A percentile compares a stretch with the other conserved stretches of the same genome.
Conservation (phyloP, 2,329 filamentous ascomycete genomes). For the Diaporthe vaccinii region DNA sequence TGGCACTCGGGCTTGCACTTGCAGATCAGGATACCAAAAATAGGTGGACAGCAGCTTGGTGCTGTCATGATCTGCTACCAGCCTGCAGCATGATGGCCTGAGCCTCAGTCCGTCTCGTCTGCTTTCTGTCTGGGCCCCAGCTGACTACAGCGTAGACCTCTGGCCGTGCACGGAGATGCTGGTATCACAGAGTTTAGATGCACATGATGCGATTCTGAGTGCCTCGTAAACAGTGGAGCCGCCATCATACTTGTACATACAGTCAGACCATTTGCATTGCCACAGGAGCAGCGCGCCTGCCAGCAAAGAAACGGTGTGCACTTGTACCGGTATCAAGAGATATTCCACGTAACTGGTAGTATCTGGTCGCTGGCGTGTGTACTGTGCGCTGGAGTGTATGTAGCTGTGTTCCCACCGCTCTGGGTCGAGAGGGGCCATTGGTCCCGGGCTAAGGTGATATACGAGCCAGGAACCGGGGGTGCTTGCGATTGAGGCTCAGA, state of each 20-base stretch:
- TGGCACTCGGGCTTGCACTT: constrained; percentile 2
- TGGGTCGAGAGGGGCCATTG: constrained; percentile 5
- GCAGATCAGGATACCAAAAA: constrained; percentile 37
- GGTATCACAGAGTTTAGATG: too few relatives aligned
- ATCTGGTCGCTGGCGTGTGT: background rate
- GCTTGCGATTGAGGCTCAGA: constrained; percentile 24
- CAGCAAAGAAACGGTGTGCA: background rate
- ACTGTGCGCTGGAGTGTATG: background rate
- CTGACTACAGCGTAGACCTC: background rate
- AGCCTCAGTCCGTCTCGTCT: constrained; percentile 23
- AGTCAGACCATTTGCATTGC: background rate
- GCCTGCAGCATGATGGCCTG: constrained; percentile 5
- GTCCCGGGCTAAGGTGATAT: background rate
- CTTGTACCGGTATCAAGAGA: background rate
- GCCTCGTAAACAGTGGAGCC: background rate
- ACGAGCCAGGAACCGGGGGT: constrained; percentile 26
- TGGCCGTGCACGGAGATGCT: background rate
- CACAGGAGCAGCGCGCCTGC: background rate
- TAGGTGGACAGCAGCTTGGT: background rate
- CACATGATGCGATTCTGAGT: background rate
- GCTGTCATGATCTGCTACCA: constrained; percentile 13
- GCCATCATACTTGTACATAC: background rate
- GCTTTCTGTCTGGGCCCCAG: background rate
- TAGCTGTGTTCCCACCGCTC: constrained; percentile 22
- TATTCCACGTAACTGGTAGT: background rate